Evolutionary conservation across 768 basidiomycete species (phyloP).

Genomic region (Xerocomus potaroensis): DNA sequence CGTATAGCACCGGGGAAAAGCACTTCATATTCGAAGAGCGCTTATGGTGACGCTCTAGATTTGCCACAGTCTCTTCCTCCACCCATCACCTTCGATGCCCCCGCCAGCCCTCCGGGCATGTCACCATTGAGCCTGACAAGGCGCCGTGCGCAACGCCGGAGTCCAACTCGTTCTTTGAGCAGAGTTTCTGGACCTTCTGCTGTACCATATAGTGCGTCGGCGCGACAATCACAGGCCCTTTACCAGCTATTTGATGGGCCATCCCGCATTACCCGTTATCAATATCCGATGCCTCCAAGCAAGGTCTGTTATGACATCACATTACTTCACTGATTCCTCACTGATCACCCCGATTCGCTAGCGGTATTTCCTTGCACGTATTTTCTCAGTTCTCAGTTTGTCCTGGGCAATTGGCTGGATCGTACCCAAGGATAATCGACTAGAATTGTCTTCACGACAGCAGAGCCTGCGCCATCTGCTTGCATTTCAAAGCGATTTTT

Average conservation of each 20-base stretch:
- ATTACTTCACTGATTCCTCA: background rate
- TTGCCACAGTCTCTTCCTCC: constrained; percentile 37
- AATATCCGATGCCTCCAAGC: constrained; percentile 5
- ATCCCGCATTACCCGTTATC: constrained; percentile 29
- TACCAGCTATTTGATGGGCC: constrained; percentile 45
- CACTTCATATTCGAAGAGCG: constrained; percentile 1
- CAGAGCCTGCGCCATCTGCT: background rate
- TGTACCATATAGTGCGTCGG: constrained; percentile 9
- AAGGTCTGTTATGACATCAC: constrained; percentile 13
- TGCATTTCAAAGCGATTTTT: no score
- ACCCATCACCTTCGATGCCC: constrained; percentile 47
- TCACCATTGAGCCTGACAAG: constrained; percentile 10
- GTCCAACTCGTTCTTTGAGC: background rate
- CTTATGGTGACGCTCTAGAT: constrained; percentile 8
- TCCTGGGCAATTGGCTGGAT: constrained; percentile 26
- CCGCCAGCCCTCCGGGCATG: constrained; percentile 35
- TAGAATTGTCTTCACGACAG: background rate
- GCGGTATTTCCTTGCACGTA: constrained; percentile 5
- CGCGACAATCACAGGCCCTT: constrained; percentile 29
- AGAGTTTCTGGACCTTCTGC: constrained; percentile 2
- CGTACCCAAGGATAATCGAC: constrained; percentile 9
- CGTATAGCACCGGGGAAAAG: constrained; percentile 8
- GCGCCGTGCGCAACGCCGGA: constrained; percentile 11
- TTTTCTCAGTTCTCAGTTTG: constrained; percentile 13
- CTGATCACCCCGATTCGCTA: background rate